Base-by-base conservation (phyloP, 192 early-diverging fungal genomes). In the Coemansia nantahalensis region DNA sequence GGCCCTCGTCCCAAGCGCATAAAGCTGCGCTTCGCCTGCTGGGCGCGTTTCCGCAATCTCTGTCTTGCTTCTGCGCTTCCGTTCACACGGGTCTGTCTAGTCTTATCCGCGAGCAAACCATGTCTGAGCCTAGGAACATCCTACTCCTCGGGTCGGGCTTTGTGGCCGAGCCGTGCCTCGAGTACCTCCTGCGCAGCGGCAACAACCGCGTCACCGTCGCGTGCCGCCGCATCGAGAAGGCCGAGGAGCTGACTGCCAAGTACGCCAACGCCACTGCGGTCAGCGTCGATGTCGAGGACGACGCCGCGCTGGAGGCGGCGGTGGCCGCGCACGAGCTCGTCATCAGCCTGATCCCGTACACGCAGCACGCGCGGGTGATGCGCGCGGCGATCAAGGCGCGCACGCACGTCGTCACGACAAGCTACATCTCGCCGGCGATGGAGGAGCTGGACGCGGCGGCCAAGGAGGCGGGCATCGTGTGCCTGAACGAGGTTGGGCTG, bases 401-500 rank as follows among this genome's bases (percentile, higher is more conserved):
- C 79, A 94, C 90, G 82, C 79, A 99, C 70, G 87, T 97, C 39
- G 92, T 97, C 50, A 99, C 96, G 22, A 94, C 96, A 46, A 88
- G 85, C 64, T 99, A 99, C 82, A 88, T 97, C 53, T 95, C 92
- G 34, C 92, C 93, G 14, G 90, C 85, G 45, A 96, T 99, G 91
- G 82, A 83, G 81, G 88, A 84, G 59, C 84, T 90, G 35, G 85
- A 99, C 63, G 84, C 82, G 39, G 83, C 82, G 26, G 92, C 91
- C 39, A 89, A 89, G 78, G 78, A 84, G 38, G 87, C 89, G 18
- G 91, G 90, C 46, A 77, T 99, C 54, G 88, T 86, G 57, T 82
- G 95, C 63, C 84, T 99, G 82, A 99, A 99, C 78, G 96, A 99
- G 80, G 93, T 99, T 61, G 96, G 96, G 43, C 78, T 99, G 32